Conservation (phyloP, 495 filamentous ascomycete genomes). For the Aspergillus avenaceus region DNA sequence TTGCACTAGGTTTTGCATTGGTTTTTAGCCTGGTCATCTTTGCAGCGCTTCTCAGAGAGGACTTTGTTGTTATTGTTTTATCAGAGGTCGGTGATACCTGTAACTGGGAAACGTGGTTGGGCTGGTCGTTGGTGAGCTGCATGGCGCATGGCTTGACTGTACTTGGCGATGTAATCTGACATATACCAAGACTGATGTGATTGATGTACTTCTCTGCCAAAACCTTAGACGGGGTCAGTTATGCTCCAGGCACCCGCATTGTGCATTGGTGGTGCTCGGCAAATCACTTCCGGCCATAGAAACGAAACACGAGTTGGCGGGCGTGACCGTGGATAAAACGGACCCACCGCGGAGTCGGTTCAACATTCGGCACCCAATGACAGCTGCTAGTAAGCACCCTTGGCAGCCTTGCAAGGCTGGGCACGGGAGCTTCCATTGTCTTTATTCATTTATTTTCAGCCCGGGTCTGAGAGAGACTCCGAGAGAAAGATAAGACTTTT, state of each 20-base stretch:
- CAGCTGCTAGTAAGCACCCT: neutral
- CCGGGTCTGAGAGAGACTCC: too few relatives aligned
- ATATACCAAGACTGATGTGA: too few relatives aligned
- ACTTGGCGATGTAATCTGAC: neutral
- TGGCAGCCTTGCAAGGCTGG: conserved; percentile 25
- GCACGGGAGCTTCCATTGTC: neutral
- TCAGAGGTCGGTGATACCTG: neutral
- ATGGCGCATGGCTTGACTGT: too few relatives aligned
- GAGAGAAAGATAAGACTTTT: too few relatives aligned
- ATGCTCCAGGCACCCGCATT: too few relatives aligned
- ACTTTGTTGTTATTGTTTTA: neutral
- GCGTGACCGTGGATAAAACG: neutral
- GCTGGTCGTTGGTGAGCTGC: neutral
- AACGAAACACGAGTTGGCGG: neutral
- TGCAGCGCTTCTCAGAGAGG: neutral
- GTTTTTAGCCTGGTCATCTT: neutral
- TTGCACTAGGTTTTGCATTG: neutral
- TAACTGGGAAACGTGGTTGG: neutral
- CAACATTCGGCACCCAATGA: neutral
- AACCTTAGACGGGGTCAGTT: too few relatives aligned
- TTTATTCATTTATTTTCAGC: too few relatives aligned
- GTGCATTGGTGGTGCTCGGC: neutral
- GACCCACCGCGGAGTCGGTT: neutral
- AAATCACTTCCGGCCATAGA: neutral
- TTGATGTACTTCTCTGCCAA: too few relatives aligned